Evolutionary conservation across 75 land plant genomes (phyloP), one percentile per base, ranked within the genome.

Genomic region (Sequoiadendron giganteum): DNA sequence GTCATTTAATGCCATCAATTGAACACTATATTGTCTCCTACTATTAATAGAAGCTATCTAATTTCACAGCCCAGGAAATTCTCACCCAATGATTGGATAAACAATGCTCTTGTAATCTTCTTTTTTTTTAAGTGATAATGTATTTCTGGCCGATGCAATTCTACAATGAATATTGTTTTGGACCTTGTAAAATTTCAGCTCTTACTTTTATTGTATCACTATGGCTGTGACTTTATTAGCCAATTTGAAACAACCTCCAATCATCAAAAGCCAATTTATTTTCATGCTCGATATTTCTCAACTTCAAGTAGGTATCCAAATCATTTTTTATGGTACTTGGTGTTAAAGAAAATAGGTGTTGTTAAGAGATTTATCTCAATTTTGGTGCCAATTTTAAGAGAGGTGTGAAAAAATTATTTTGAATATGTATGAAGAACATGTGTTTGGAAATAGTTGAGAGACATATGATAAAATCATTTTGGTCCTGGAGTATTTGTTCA

Each of bases 251-350:
- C 84, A 82, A 82, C 84, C 48, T 81, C 83, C 83, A 81, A 81
- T 42, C 83, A 45, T 81, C 84, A 82, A 82, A 82, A 47, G 49
- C 49, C 47, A 82, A 45, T 25, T 82, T 10, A 28, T 82, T 82
- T 82, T 47, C 84, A 82, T 82, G 84, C 84, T 45, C 84, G 84
- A 82, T 54, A 25, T 82, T 21, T 82, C 84, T 47, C 84, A 82
- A 82, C 52, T 81, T 86, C 90, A 91, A 94, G 93, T 92, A 92
- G 92, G 92, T 92, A 91, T 88, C 87, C 83, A 82, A 39, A 39
- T 70, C 75, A 87, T 83, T 58, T 75, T 76, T 93, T 30, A 49
- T 88, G 68, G 79, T 87, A 89, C 76, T 88, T 86, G 81, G 85
- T 85, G 77, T 76, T 90, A 85, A 85, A 87, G 78, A 88, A 54